These are phyloP conservation scores for Pseudocercospora fuligena DNA, from an alignment of 2,329 filamentous ascomycete genomes.

Conservation along the genomic window DNA sequence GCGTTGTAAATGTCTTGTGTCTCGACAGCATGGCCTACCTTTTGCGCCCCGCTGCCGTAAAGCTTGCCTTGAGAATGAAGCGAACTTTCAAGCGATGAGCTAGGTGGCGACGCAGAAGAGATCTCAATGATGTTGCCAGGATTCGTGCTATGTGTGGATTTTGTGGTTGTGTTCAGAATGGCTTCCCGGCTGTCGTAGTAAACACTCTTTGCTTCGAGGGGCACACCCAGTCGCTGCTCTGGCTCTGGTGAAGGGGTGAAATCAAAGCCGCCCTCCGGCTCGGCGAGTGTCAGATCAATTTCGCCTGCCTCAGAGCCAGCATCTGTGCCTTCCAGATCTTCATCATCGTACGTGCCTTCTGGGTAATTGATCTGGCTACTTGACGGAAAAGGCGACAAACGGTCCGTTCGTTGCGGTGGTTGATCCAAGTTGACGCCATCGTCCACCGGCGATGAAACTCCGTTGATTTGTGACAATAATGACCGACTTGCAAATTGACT, in stretches of 20 bases:
- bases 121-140: conserved; percentile 6
- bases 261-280: conserved; percentile 36
- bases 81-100: conserved; percentile 10
- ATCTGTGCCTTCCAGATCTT: conserved; percentile 19
- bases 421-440: too few species aligned
- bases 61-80: not conserved
- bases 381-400: not conserved
- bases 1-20: conserved; percentile 43
- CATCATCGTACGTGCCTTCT: conserved; percentile 6
- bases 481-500: not conserved
- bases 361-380: conserved; percentile 5
- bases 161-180: not conserved
- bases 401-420: conserved; percentile 3
- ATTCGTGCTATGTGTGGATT: not conserved
- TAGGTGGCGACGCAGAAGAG: conserved; percentile 16
- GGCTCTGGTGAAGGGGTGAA: conserved; percentile 23
- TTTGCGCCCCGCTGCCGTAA: not conserved
- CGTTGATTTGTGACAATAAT: not conserved
- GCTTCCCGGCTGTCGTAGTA: not conserved
- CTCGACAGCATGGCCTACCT: conserved; percentile 21
- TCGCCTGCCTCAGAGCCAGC: conserved; percentile 16
- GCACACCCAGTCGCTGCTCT: not conserved
- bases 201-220: not conserved
- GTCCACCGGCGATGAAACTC: not conserved
- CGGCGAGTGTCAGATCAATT: conserved; percentile 35